Base-by-base conservation (phyloP, 768 basidiomycete species). In the Mycena rebaudengoi region DNA sequence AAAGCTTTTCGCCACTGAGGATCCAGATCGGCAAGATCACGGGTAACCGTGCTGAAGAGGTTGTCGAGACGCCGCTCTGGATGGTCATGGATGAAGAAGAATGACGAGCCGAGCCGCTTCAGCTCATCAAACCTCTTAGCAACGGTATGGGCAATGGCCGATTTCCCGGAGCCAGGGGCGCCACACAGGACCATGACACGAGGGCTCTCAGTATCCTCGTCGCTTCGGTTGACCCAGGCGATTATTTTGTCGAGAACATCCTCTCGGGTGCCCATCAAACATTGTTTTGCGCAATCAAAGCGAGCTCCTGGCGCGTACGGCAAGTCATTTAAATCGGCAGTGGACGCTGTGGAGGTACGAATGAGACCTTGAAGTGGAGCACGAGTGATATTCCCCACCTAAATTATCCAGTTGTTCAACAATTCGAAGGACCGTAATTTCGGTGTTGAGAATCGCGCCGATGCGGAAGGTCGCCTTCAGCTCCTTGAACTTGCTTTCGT, bases 351-450 rank as follows among this genome's bases (percentile, higher is more conserved):
- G 4, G 6, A 28, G n/a, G 4, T 5, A 28, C 16, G 6, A 29
- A 18, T 53, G 10, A 44, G 25, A 20, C n/a, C 11, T 20, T 13
- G 3, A 14, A 25, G 4, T 18, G 5, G 1, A 11, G 14, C n/a
- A 8, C 1, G 21, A 21, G 3, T 54, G 12, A 50, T 32, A 32
- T 16, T 18, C 10, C 37, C 60, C 32, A 68, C 69, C 44, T 5
- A 68, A 23, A 4, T 14, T 52, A 2, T 65, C 43, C 2, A 66
- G 18, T 26, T 60, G 39, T 5, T 60, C 64, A 16, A 60, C 54
- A 20, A 70, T 68, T 20, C 64, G 44, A 12, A 58, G 10, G 6
- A 69, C 72, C 30, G 61, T 51, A 32, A 70, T 63, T 44, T 61
- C 64, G 13, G 53, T 70, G 7, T 56, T 33, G 12, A 70, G 53